Conservation (phyloP, 2,329 filamentous ascomycete genomes). For the Endoconidiophora polonica region DNA sequence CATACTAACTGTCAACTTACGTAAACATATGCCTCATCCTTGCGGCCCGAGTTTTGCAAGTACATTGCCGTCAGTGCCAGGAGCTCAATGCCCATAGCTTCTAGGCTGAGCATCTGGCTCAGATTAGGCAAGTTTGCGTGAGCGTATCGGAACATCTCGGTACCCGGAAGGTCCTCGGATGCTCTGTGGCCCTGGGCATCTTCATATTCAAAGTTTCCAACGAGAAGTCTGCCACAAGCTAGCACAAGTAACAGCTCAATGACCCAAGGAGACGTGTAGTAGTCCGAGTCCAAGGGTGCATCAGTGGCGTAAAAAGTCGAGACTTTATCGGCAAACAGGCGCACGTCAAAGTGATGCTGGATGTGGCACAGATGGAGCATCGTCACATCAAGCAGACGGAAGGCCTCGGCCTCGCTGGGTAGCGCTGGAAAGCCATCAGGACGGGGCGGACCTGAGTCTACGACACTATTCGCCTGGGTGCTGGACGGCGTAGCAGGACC, state of each 20-base stretch:
- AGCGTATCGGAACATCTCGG: conserved; percentile 14
- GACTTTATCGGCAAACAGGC: conserved; percentile 12
- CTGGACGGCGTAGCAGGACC: conserved; percentile 5
- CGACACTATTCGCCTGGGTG: background rate
- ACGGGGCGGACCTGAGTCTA: background rate
- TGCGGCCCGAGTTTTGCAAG: conserved; percentile 12
- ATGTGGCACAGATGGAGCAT: conserved; percentile 17
- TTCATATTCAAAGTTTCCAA: conserved; percentile 8
- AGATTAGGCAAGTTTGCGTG: conserved; percentile 18
- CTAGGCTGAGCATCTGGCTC: conserved; percentile 17
- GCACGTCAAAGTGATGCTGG: conserved; percentile 16
- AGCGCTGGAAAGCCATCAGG: conserved; percentile 7
- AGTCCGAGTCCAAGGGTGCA: conserved; percentile 1
- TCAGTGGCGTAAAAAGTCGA: conserved; percentile 6
- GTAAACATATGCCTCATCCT: conserved; percentile 14
- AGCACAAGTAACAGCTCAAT: conserved; percentile 12
- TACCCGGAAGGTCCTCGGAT: conserved; percentile 11
- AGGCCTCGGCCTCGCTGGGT: conserved; percentile 14
- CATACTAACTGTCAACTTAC: background rate
- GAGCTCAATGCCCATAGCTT: conserved; percentile 18
- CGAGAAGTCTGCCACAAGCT: conserved; percentile 11
- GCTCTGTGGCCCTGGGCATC: conserved; percentile 8
- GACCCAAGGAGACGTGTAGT: conserved; percentile 11
- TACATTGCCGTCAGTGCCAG: conserved; percentile 16
- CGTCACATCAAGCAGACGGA: conserved; percentile 14